phyloP scores from a whole-genome alignment of 176 grass and related monocot genomes.

The Thinopyrum elongatum region DNA sequence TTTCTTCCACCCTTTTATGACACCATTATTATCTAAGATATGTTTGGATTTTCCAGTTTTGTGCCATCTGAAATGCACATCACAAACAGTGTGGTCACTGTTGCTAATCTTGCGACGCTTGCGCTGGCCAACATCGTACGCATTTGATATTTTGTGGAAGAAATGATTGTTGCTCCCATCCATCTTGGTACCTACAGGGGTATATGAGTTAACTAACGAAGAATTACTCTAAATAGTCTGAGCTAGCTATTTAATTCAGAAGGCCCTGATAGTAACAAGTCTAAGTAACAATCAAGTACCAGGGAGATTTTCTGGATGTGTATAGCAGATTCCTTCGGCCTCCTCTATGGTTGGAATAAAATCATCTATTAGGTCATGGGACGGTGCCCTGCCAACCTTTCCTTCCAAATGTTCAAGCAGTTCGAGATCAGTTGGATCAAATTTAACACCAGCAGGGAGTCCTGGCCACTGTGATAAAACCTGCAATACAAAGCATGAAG shows the following conservation, averaged over 20 bases:
- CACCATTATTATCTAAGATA: conserved; percentile 46
- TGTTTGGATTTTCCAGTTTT: conserved; percentile 62
- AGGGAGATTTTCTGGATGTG: conserved; percentile 85
- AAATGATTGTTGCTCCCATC: conserved; percentile 73
- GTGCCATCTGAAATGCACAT: conserved; percentile 55
- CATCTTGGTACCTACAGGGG: conserved; percentile 50
- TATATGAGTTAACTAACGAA: background rate
- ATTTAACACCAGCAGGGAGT: conserved; percentile 65
- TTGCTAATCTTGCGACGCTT: conserved; percentile 65
- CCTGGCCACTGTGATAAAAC: conserved; percentile 58
- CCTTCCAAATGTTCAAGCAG: conserved; percentile 66
- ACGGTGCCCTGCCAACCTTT: conserved; percentile 34
- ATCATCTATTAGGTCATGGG: conserved; percentile 47
- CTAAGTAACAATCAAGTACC: conserved; percentile 37
- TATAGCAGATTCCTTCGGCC: conserved; percentile 77
- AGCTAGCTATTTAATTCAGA: background rate
- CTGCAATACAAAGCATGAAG: conserved; percentile 32
- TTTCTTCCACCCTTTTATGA: conserved; percentile 75
- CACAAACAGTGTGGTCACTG: background rate
- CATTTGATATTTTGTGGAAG: conserved; percentile 75
- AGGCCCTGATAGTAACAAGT: background rate
- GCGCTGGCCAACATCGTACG: conserved; percentile 53
- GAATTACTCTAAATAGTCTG: background rate
- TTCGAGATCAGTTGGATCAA: conserved; percentile 68
- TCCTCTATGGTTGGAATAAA: conserved; percentile 71